These are phyloP conservation scores for Colletotrichum limetticola DNA, from an alignment of 2,329 filamentous ascomycete genomes.

Conservation along the genomic window DNA sequence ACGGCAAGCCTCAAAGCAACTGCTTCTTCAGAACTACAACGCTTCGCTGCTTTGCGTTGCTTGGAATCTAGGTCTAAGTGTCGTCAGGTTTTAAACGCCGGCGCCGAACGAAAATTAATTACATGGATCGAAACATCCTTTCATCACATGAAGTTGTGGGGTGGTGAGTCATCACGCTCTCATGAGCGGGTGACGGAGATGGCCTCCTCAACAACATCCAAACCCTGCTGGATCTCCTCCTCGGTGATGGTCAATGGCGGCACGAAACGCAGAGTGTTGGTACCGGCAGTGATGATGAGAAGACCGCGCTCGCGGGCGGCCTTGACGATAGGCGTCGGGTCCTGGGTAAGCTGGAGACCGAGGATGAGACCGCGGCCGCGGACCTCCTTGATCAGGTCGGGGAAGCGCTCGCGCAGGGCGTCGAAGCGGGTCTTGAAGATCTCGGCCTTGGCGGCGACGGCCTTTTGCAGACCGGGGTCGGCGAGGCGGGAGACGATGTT, in stretches of 20 bases:
- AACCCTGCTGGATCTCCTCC: conserved; percentile 81
- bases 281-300: conserved; percentile 91
- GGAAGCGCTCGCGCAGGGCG: conserved; percentile 61
- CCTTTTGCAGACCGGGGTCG: conserved; percentile 74
- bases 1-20: neutral
- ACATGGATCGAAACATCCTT: conserved; percentile 6
- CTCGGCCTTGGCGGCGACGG: conserved; percentile 73
- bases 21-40: neutral
- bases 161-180: neutral
- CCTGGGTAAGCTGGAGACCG: conserved; percentile 82
- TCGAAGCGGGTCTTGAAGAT: conserved; percentile 61
- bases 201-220: conserved; percentile 79
- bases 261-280: conserved; percentile 92
- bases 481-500: conserved; percentile 84
- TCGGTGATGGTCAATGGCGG: conserved; percentile 85
- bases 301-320: conserved; percentile 89
- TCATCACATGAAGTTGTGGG: neutral
- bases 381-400: conserved; percentile 79
- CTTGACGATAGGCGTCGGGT: conserved; percentile 80
- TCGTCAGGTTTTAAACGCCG: conserved; percentile 27
- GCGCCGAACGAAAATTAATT: conserved; percentile 20
- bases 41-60: conserved; percentile 4
- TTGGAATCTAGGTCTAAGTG: conserved; percentile 26
- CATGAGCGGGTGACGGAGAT: conserved; percentile 57
- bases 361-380: conserved; percentile 87